Conservation (phyloP, 768 basidiomycete genomes). For the Trametopsis cervina region DNA sequence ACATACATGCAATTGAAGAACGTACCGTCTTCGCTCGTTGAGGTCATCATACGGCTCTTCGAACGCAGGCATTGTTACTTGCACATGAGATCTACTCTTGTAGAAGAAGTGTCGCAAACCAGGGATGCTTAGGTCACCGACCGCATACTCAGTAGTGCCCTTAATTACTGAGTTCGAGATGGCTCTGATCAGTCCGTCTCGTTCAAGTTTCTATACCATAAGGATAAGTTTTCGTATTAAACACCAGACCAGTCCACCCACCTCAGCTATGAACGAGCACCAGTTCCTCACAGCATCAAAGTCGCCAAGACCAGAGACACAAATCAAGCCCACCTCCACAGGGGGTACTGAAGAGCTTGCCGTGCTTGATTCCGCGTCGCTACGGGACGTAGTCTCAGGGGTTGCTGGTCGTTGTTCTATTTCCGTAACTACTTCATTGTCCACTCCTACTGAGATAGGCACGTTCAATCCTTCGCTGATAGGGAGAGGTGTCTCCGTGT, state of each 20-base stretch:
- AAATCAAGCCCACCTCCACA: constrained; percentile 50
- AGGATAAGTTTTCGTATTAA: too few relatives aligned
- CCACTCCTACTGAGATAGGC: not conserved
- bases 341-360: not conserved
- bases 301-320: constrained; percentile 76
- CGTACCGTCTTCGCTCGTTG: constrained; percentile 55
- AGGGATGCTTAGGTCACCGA: constrained; percentile 76
- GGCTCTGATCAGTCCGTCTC: constrained; percentile 48
- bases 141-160: constrained; percentile 54
- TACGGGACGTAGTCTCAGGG: not conserved
- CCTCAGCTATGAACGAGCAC: constrained; percentile 62
- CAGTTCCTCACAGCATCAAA: constrained; percentile 79
- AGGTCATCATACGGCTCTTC: constrained; percentile 75
- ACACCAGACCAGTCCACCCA: constrained; percentile 28
- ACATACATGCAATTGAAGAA: not conserved
- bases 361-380: not conserved
- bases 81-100: constrained; percentile 85
- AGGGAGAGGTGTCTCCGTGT: not conserved
- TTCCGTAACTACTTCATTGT: not conserved
- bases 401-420: not conserved
- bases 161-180: constrained; percentile 41
- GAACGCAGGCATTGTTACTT: constrained; percentile 80
- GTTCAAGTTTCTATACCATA: constrained; percentile 66
- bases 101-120: constrained; percentile 93
- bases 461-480: not conserved